Evolutionary conservation across 148 eudicot species (phyloP).

Genomic region (Fallopia convolvulus): DNA sequence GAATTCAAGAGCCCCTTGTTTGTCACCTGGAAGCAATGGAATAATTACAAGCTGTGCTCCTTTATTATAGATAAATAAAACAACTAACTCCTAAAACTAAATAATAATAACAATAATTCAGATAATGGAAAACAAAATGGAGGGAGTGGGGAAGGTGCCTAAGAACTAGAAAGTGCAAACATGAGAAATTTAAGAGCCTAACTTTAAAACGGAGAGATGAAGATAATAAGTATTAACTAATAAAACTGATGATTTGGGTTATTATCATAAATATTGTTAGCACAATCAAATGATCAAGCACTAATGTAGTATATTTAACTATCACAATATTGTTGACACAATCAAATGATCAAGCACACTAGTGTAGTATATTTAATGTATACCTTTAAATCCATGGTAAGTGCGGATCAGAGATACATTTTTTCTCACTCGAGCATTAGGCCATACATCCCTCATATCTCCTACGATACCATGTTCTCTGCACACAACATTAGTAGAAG

Average conservation of each 20-base stretch:
- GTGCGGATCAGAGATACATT: slow-evolving; percentile 79
- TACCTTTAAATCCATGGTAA: slow-evolving; percentile 98
- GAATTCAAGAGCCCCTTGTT: slow-evolving; percentile 87
- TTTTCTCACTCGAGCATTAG: slow-evolving; percentile 84
- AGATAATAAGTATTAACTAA: too few species aligned
- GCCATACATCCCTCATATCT: slow-evolving; percentile 99
- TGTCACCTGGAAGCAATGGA: slow-evolving; percentile 46
- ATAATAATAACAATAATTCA: too few species aligned
- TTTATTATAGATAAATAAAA: too few species aligned
- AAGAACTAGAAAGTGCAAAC: too few species aligned
- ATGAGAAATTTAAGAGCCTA: too few species aligned
- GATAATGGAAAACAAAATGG: too few species aligned
- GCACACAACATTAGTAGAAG: slow-evolving; percentile 10
- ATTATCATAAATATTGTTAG: background rate
- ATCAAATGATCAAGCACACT: background rate
- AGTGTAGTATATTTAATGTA: background rate
- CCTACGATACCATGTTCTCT: slow-evolving; percentile 96
- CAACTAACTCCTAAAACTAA: too few species aligned
- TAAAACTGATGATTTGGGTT: too few species aligned
- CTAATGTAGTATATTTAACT: background rate
- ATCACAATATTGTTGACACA: background rate
- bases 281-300: slow-evolving; percentile 1
- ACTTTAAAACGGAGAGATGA: too few species aligned
- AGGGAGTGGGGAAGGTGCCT: too few species aligned
- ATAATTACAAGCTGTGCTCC: too few species aligned